Evolutionary conservation across 495 filamentous ascomycete genomes (phyloP), one percentile per base, ranked within the genome.

Genomic region (Tuber aestivum): DNA sequence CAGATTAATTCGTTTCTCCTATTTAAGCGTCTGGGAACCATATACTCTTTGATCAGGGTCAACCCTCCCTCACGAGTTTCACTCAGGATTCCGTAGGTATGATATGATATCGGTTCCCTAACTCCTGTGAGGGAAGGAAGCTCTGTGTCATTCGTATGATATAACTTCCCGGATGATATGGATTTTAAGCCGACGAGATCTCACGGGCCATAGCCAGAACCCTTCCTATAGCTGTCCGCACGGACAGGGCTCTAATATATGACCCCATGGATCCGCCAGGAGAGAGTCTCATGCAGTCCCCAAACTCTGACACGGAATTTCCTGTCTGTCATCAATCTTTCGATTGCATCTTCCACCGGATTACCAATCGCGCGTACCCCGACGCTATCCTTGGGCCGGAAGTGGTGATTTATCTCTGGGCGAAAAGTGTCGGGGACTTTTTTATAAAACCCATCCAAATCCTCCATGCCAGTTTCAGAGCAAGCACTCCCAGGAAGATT

Each of bases 21-120:
- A 44, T 44, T 35, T 50, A 2, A 27, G 37, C 45, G 68, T 27
- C 16, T 65, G 3, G 56, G 20, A 35, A 35, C 1, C 56, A 10
- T 70, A 40, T 27, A 41, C 45, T 23, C 37, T 2, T 23, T 44
- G 41, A 5, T 65, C 41, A 80, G 79, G 74, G 70, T 12, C 32
- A 80, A 45, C 72, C 78, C 38, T 72, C 74, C 41, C 78, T 80
- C 40, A 80, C 79, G 41, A 80, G 77, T n/a, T 81, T 81, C 12
- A n/a, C 61, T 5, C 79, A 75, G 75, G 18, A 44, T 7, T 75
- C 70, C 41, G 37, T 12, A 48, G 40, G 45, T 65, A 77, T 38
- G 1, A 12, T 48, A 77, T 42, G 18, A 45, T 56, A 73, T 27
- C 78, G 81, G n/a, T 76, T 77, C 41, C 79, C 78, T 12, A n/a